Percentiles rank a stretch among this genome's conserved stretches.
These are phyloP conservation scores for Niveomyces coronatus DNA, from an alignment of 2,329 filamentous ascomycete genomes.

Conservation along the genomic window DNA sequence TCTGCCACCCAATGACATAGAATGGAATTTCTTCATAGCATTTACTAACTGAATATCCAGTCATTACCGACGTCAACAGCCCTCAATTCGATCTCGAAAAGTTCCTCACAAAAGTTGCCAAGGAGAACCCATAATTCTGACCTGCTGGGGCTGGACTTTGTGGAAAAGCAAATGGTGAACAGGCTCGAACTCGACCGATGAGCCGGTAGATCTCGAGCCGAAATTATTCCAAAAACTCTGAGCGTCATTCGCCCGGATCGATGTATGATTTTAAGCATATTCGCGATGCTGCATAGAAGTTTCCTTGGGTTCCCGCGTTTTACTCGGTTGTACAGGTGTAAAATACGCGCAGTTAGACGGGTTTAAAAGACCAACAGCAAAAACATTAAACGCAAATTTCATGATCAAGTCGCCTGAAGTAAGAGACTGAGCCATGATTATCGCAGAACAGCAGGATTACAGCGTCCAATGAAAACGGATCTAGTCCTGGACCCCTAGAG, in stretches of 20 bases:
- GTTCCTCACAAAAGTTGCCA: constrained; percentile 55
- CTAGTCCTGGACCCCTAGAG: no score
- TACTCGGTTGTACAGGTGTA: constrained; percentile 42
- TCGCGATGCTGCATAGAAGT: constrained; percentile 39
- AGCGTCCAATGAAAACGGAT: no score
- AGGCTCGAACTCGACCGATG: constrained; percentile 13
- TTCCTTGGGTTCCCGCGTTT: constrained; percentile 35
- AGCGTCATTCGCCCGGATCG: constrained; percentile 19
- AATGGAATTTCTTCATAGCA: neutral
- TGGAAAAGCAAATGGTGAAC: constrained; percentile 14
- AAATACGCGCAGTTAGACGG: constrained; percentile 42
- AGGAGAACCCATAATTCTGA: constrained; percentile 38
- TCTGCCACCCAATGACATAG: constrained; percentile 5
- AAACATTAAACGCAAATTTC: constrained; percentile 9
- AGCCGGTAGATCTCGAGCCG: constrained; percentile 5
- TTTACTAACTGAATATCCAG: constrained; percentile 18
- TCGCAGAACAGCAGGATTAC: no score
- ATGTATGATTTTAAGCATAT: constrained; percentile 30
- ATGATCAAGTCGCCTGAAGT: no score
- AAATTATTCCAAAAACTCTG: constrained; percentile 8
- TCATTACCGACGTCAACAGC: constrained; percentile 57
- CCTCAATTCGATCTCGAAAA: constrained; percentile 91
- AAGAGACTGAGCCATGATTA: neutral
- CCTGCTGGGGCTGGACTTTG: neutral
- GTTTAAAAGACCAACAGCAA: constrained; percentile 12